These are phyloP conservation scores for Mycena citricolor DNA, from an alignment of 1,284 basidiomycete species.

Conservation along the genomic window DNA sequence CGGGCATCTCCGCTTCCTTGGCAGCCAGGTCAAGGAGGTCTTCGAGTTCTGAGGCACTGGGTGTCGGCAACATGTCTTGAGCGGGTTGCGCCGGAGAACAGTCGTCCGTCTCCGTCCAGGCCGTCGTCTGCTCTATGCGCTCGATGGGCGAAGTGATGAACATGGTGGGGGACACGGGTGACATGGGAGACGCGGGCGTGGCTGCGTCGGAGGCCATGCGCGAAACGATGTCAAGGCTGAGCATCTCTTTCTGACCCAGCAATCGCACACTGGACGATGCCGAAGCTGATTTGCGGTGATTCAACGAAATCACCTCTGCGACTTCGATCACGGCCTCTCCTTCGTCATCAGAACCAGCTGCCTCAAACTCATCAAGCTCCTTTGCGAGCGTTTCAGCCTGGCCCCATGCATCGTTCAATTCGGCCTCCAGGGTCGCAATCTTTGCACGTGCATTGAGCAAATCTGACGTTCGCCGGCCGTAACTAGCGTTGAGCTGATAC, in stretches of 20 bases:
- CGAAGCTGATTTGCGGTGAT: constrained; percentile 30
- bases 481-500: constrained; percentile 63
- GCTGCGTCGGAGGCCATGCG: constrained; percentile 12
- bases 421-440: constrained; percentile 58
- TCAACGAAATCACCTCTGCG: constrained; percentile 41
- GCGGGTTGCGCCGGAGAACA: no score
- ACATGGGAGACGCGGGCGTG: constrained; percentile 11
- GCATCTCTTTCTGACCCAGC: constrained; percentile 2
- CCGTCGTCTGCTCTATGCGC: no score
- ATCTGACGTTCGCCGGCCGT: constrained; percentile 61
- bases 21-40: background rate
- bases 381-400: constrained; percentile 69
- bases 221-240: constrained; percentile 15
- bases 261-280: constrained; percentile 23
- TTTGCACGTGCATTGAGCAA: constrained; percentile 46
- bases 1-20: background rate
- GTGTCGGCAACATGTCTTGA: background rate
- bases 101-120: no score
- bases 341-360: constrained; percentile 31
- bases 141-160: no score
- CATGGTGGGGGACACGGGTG: no score
- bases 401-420: constrained; percentile 79
- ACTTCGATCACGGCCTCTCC: constrained; percentile 43
- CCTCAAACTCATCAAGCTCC: constrained; percentile 61
- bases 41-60: background rate